Evolutionary conservation across 768 basidiomycete genomes (phyloP), one percentile per base, ranked within the genome.

Genomic region (Termitomyces bulborhizus): DNA sequence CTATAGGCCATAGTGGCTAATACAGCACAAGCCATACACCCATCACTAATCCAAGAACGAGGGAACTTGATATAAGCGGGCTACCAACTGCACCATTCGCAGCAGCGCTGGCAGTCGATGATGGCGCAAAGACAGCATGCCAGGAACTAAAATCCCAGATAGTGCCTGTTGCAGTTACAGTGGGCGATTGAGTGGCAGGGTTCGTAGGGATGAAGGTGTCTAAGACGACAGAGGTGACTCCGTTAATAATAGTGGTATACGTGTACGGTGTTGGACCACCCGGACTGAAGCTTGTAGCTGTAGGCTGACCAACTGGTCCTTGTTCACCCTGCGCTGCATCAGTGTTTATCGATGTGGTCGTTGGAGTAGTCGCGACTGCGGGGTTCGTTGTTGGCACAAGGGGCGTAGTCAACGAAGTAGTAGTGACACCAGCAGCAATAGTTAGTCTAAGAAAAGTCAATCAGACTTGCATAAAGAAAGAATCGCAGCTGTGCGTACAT

Each of bases 301-400:
- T 73, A 24, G 83, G 82, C 59, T 79, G 76, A 6, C 77, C 86
- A 0, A 87, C 85, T 3, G 84, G 82, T 0, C 82, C 83, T 54
- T 70, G 73, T 59, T 75, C 71, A 2, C 66, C 63, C 16, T 40
- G 65, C 29, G n/a, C 63, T 18, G 64, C 45, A 24, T 64, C 40
- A 0, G 69, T 57, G 1, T 62, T 37, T 11, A 63, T 54, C 29
- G 62, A 60, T 6, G 67, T 53, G 12, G 65, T 56, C 16, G 72
- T 55, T 13, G 68, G 56, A 12, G 70, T 56, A 3, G 65, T 57
- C 7, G 57, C 36, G 6, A 13, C 3, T 37, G 9, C 36, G 36
- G 36, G 36, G 36, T 37, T 15, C 3, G n/a, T 40, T 16, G 66
- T 57, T 5, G 59, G 39, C 9, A 61, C 42, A 37, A 45, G 44